A percentile compares a stretch with the other conserved stretches of the same genome.
These are phyloP conservation scores for Trametes polyzona DNA, from an alignment of 1,284 basidiomycete species.

Conservation along the genomic window DNA sequence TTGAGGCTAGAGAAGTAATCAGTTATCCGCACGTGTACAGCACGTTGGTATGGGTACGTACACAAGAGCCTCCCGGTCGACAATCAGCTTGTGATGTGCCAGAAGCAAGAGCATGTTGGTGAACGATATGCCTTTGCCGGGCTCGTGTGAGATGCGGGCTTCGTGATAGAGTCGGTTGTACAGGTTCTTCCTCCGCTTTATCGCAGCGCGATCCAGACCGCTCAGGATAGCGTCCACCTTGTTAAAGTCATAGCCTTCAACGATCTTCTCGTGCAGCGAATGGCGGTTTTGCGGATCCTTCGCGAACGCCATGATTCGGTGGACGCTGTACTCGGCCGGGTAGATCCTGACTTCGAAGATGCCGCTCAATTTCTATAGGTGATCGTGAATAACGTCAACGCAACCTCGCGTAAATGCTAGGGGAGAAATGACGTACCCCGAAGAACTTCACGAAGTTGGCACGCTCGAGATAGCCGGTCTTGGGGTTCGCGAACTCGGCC, in stretches of 20 bases:
- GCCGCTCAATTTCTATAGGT: conserved; percentile 72
- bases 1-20: conserved; percentile 60
- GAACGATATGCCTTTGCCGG: conserved; percentile 86
- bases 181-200: conserved; percentile 67
- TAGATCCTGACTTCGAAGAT: conserved; percentile 89
- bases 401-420: neutral
- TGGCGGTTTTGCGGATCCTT: conserved; percentile 32
- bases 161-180: conserved; percentile 87
- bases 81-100: conserved; percentile 91
- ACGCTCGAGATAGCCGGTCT: conserved; percentile 81
- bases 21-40: neutral
- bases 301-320: conserved; percentile 58
- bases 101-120: conserved; percentile 88
- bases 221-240: conserved; percentile 64
- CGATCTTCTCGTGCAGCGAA: conserved; percentile 30
- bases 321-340: conserved; percentile 66
- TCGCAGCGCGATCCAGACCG: conserved; percentile 64
- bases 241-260: conserved; percentile 64
- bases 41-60: conserved; percentile 42
- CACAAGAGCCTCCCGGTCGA: conserved; percentile 88
- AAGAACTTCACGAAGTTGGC: conserved; percentile 83
- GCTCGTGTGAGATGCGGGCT: conserved; percentile 75
- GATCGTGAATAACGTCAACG: conserved; percentile 4
- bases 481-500: conserved; percentile 82
- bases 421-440: conserved; percentile 54